Evolutionary conservation across 805 yeast species (phyloP).

Genomic region (Pichia eremophila): DNA sequence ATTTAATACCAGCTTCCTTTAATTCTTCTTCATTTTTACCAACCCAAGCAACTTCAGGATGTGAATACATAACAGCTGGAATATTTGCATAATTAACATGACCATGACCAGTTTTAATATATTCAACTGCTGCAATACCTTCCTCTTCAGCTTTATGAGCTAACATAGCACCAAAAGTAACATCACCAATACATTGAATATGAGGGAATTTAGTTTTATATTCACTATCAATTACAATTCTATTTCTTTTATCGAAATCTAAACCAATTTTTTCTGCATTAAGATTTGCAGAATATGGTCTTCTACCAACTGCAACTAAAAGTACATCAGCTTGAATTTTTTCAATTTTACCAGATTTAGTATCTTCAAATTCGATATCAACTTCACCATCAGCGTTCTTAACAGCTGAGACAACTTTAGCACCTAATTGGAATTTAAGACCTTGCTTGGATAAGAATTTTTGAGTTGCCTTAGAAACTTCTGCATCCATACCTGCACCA

Average conservation of each 20-base stretch:
- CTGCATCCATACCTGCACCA: constrained; percentile 98
- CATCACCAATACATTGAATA: constrained; percentile 97
- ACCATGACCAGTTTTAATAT: constrained; percentile 86
- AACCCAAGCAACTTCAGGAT: constrained; percentile 99
- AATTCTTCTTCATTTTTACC: constrained; percentile 68
- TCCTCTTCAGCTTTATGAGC: constrained; percentile 99
- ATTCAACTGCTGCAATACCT: constrained; percentile 97
- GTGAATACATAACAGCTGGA: constrained; percentile 98
- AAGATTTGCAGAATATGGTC: constrained; percentile 89
- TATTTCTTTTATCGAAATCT: constrained; percentile 85
- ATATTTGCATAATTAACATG: constrained; percentile 97
- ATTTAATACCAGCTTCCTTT: constrained; percentile 74
- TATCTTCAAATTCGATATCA: constrained; percentile 79
- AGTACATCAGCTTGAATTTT: constrained; percentile 82
- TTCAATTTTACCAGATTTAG: constrained; percentile 75
- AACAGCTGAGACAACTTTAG: constrained; percentile 82
- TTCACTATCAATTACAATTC: constrained; percentile 89
- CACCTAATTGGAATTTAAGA: constrained; percentile 80
- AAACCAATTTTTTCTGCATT: constrained; percentile 82
- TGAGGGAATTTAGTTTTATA: constrained; percentile 87
- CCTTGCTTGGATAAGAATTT: constrained; percentile 93
- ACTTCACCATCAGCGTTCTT: constrained; percentile 81
- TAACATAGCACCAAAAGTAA: constrained; percentile 96
- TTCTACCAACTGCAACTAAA: constrained; percentile 96
- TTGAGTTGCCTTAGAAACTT: constrained; percentile 84